phyloP scores from a whole-genome alignment of 805 yeast genomes.

The Yarrowia osloensis region DNA sequence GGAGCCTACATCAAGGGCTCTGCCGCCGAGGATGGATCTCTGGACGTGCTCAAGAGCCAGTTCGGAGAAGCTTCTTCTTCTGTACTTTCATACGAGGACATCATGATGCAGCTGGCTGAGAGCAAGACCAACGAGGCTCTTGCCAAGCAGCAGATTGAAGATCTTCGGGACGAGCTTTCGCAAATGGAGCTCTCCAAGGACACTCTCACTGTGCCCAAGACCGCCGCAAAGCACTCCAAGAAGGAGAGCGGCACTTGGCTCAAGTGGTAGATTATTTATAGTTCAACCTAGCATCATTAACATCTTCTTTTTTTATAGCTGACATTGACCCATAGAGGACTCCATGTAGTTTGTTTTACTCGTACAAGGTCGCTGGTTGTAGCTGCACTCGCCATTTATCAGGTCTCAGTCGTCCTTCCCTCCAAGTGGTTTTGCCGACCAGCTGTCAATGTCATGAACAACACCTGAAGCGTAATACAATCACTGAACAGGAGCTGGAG shows the following conservation, averaged over 20 bases:
- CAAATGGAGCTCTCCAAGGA: slow-evolving; percentile 9
- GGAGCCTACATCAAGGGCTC: background rate
- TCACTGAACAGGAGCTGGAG: too few species aligned
- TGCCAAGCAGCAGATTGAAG: slow-evolving; percentile 40
- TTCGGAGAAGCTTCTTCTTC: slow-evolving; percentile 33
- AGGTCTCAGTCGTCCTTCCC: too few species aligned
- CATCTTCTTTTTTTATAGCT: background rate
- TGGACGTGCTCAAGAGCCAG: slow-evolving; percentile 31
- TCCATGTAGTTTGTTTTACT: too few species aligned
- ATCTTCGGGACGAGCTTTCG: slow-evolving; percentile 34
- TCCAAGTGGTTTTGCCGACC: too few species aligned
- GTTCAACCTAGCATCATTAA: slow-evolving; percentile 25
- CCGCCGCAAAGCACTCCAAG: slow-evolving; percentile 24
- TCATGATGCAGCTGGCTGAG: slow-evolving; percentile 39
- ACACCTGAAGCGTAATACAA: too few species aligned
- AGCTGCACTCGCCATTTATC: too few species aligned
- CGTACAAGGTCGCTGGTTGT: too few species aligned
- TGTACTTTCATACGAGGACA: slow-evolving; percentile 37
- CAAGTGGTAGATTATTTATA: slow-evolving; percentile 28
- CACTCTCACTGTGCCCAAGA: slow-evolving; percentile 22
- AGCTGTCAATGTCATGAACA: too few species aligned
- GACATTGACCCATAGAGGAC: too few species aligned
- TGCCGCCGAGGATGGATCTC: slow-evolving; percentile 12
- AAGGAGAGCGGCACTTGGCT: slow-evolving; percentile 30
- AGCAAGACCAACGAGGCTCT: slow-evolving; percentile 40